Percentiles rank a stretch among this genome's conserved stretches.
phyloP scores from a whole-genome alignment of 331 rosid species.

The Prunus yedoensis region DNA sequence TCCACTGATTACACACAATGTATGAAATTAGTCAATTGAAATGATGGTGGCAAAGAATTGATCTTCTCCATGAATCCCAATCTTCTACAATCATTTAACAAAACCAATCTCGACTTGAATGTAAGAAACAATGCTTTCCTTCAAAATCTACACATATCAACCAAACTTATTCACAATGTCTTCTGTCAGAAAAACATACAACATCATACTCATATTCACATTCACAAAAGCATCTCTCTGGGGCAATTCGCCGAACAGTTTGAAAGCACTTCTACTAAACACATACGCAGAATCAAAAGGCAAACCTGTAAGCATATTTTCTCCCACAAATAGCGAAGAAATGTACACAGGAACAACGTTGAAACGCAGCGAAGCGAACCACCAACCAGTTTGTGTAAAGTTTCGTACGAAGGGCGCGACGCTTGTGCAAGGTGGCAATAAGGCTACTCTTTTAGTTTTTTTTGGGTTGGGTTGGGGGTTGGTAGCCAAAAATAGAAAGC shows the following conservation, averaged over 20 bases:
- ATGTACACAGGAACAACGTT: background rate
- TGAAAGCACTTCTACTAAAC: conserved; percentile 13
- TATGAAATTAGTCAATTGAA: background rate
- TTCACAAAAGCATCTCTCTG: background rate
- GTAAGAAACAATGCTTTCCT: background rate
- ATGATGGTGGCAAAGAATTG: background rate
- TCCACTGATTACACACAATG: background rate
- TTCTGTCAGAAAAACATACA: background rate
- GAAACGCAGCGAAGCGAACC: background rate
- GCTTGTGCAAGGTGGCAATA: background rate
- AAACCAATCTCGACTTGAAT: background rate
- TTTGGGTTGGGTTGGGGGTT: background rate
- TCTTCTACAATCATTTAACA: background rate
- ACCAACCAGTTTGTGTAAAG: background rate
- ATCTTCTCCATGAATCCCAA: background rate
- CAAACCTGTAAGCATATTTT: conserved; percentile 46
- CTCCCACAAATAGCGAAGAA: background rate
- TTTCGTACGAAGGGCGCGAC: background rate
- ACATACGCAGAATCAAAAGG: background rate
- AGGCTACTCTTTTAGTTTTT: background rate
- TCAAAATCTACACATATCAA: background rate
- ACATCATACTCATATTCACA: background rate
- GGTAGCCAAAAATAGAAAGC: background rate
- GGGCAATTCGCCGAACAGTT: conserved; percentile 34
- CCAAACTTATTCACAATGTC: background rate